Evolutionary conservation across 1,284 basidiomycete species (phyloP).

Genomic region (Cryptococcus hybrid): DNA sequence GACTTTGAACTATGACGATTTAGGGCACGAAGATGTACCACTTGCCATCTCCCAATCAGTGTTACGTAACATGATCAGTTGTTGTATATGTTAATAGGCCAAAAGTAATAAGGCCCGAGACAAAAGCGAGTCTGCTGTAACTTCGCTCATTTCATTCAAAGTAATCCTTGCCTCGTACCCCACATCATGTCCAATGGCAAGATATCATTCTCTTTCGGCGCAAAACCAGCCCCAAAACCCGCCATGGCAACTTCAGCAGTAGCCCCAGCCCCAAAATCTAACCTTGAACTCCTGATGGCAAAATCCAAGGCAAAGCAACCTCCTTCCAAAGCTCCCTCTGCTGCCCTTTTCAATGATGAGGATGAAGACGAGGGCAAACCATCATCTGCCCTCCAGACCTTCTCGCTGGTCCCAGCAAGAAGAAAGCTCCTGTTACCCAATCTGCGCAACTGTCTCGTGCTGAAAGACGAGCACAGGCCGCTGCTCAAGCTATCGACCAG

Average conservation of each 20-base stretch:
- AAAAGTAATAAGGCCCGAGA: no score
- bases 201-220: slow-evolving; percentile 45
- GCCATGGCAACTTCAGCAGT: not conserved
- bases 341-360: slow-evolving; percentile 29
- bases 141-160: not conserved
- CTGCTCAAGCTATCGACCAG: slow-evolving; percentile 74
- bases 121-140: no score
- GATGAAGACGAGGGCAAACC: slow-evolving; percentile 27
- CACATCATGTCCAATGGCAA: slow-evolving; percentile 23
- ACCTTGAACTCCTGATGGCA: slow-evolving; percentile 42
- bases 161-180: not conserved
- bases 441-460: slow-evolving; percentile 31
- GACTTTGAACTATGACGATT: no score
- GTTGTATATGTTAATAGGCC: no score
- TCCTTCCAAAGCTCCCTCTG: slow-evolving; percentile 5
- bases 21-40: no score
- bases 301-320: slow-evolving; percentile 15
- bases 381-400: not conserved
- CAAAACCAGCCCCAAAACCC: not conserved
- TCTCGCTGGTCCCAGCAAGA: slow-evolving; percentile 2
- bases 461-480: slow-evolving; percentile 53
- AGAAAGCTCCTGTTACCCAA: not conserved
- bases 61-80: no score
- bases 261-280: slow-evolving; percentile 19
- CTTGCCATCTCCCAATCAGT: no score